These are phyloP conservation scores for Malbranchea cinnamomea DNA, from an alignment of 2,329 filamentous ascomycete species.

Conservation along the genomic window DNA sequence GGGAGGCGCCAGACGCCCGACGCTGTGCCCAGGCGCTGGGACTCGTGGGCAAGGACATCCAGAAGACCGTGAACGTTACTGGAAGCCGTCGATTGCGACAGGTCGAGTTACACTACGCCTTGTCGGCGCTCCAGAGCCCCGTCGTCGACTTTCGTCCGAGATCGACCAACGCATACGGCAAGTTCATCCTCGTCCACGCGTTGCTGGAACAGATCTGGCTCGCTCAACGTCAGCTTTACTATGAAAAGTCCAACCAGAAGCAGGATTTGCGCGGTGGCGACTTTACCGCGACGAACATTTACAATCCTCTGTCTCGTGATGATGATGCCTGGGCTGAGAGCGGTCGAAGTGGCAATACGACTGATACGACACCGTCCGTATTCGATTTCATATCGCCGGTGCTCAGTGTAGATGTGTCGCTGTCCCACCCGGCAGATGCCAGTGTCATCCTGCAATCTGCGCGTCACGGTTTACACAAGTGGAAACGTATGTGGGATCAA, in stretches of 20 bases:
- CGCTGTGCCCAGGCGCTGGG: conserved; percentile 53
- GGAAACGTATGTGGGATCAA: conserved; percentile 56
- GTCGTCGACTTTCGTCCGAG: conserved; percentile 46
- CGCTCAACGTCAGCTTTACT: conserved; percentile 31
- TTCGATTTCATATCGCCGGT: too few relatives aligned
- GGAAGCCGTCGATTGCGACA: conserved; percentile 51
- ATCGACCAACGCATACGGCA: conserved; percentile 56
- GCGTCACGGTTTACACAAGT: conserved; percentile 48
- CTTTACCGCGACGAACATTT: conserved; percentile 36
- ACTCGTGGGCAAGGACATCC: conserved; percentile 42
- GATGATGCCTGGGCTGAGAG: too few relatives aligned
- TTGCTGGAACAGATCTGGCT: conserved; percentile 49
- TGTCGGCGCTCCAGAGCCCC: conserved; percentile 46
- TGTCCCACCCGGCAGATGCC: conserved; percentile 33
- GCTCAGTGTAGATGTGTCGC: conserved; percentile 10
- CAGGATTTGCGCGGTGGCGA: conserved; percentile 27
- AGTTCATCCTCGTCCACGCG: conserved; percentile 58
- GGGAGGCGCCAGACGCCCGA: conserved; percentile 47
- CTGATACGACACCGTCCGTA: too few relatives aligned
- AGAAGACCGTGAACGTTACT: conserved; percentile 40
- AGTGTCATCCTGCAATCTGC: conserved; percentile 34
- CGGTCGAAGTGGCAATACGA: too few relatives aligned
- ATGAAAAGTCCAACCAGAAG: conserved; percentile 6
- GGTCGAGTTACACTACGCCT: conserved; percentile 45
- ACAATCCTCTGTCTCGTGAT: conserved; percentile 2